Base-by-base conservation (phyloP, 768 basidiomycete genomes). In the Ramaria sp. region DNA sequence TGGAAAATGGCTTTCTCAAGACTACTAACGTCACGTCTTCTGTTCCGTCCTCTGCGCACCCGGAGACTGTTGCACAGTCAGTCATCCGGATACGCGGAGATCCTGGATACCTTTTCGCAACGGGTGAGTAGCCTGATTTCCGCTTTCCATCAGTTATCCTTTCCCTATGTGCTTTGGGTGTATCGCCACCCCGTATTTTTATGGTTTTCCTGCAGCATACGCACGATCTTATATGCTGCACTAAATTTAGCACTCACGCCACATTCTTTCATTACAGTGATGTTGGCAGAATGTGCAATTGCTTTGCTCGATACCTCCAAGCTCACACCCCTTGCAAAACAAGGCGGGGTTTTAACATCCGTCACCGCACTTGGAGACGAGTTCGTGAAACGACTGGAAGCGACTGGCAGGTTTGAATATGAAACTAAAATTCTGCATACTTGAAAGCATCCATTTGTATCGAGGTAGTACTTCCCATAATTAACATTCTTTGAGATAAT, bases 261-360 rank as follows among this genome's bases (percentile, higher is more conserved):
- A 24, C 43, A n/a, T 37, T 38, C 20, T 30, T 25, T 32, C 12
- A 8, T 16, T 41, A 9, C 57, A 85, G 88, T 80, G 41, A 78
- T 93, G 75, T 74, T 90, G n/a, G 70, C 78, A 0, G 90, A 94
- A 69, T 78, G 78, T 15, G 94, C 88, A 0, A 73, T 97, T 13
- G 76, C 77, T 16, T 70, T 94, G 1, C 73, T 79, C 12, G 62
- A 72, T 27, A 70, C 76, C 16, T 72, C 69, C 15, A 64, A 70
- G 3, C 76, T 92, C 1, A 78, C 89, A 0, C 59, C 71, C 1
- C 64, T 83, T 6, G 82, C 77, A 3, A 71, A 70, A 48, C 66
- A 72, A 44, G 93, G 92, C 12, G 93, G 94, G 1, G 68, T 93
- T 2, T 70, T 96, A 48, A 97, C 94, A 1, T 84, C 93, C 0